These are phyloP conservation scores for Vaccinium myrtillus DNA, from an alignment of 148 eudicot genomes.

Conservation along the genomic window DNA sequence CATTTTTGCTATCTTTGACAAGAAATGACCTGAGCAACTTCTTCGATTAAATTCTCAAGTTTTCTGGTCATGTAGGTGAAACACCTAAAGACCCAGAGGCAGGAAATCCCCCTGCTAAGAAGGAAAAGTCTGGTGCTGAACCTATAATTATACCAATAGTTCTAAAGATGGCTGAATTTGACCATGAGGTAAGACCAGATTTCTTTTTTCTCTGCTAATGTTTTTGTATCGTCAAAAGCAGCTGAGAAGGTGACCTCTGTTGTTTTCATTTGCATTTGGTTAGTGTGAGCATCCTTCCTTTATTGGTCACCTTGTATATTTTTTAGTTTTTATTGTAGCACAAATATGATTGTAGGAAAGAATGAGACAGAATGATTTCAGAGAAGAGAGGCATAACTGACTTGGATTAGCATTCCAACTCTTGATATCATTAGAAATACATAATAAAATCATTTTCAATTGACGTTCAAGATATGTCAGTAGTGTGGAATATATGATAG, in stretches of 20 bases:
- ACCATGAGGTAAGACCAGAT: conserved; percentile 66
- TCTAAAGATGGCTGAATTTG: conserved; percentile 94
- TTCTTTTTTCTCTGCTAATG: conserved; percentile 8
- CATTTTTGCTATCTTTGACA: neutral
- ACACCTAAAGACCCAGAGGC: conserved; percentile 38
- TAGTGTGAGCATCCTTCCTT: neutral
- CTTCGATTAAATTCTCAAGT: conserved; percentile 15
- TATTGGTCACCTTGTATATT: neutral
- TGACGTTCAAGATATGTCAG: neutral
- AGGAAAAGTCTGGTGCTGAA: conserved; percentile 72
- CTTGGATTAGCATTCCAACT: conserved; percentile 2
- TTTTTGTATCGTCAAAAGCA: neutral
- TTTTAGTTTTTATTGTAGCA: neutral
- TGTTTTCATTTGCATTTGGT: conserved; percentile 1
- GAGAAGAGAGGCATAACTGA: neutral
- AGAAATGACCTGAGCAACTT: neutral
- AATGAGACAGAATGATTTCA: neutral
- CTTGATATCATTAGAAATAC: neutral
- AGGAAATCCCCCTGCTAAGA: conserved; percentile 38
- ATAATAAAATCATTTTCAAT: neutral
- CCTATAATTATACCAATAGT: conserved; percentile 91
- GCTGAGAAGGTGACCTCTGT: neutral
- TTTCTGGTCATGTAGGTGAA: conserved; percentile 49
- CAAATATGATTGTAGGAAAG: neutral
- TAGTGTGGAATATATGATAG: neutral